Evolutionary conservation across 2,329 filamentous ascomycete genomes (phyloP), one percentile per base, ranked within the genome.

Genomic region (Fusarium pseudocircinatum): DNA sequence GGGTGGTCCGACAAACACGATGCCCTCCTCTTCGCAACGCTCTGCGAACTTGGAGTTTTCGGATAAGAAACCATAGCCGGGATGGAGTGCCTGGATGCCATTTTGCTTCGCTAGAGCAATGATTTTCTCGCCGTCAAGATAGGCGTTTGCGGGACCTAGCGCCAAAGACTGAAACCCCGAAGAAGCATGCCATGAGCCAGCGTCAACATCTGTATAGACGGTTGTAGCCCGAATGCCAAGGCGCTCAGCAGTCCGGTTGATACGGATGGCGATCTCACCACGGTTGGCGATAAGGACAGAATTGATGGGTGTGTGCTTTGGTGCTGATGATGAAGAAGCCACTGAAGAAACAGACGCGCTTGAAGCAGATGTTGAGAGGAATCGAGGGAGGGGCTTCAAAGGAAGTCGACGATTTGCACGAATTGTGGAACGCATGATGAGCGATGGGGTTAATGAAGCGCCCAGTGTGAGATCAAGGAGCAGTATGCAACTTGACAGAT

Each of bases 211-310:
- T 13, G 96, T 99, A 83, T 97, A 99, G 67, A 99, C 89, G 1
- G 96, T 98, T 2, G 96, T 98, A 24, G 96, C 97, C 70, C 92
- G 91, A 79, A 99, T 97, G 65, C 96, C 96, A 80, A 97, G 93
- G 72, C 93, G 90, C 57, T 93, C 88, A 39, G 96, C 96, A 28
- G 96, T 99, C 75, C 92, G 90, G 75, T 95, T 93, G 75, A 99
- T 96, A 75, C 96, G 93, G 81, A 99, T 87, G 56, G 96, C 96
- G 77, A 99, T 99, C 84, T 99, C 96, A 77, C 96, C 96, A 77
- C 96, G 92, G 82, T 99, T 99, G 60, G 96, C 96, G 80, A 99
- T 98, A 30, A 99, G 88, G 46, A 98, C 93, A 14, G 95, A 97
- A 62, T 90, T 91, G 75, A 92, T 89, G 36, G 89, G 87, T 20